Evolutionary conservation across 345 rosid species (phyloP).

Genomic region (Arabidopsis suecica): DNA sequence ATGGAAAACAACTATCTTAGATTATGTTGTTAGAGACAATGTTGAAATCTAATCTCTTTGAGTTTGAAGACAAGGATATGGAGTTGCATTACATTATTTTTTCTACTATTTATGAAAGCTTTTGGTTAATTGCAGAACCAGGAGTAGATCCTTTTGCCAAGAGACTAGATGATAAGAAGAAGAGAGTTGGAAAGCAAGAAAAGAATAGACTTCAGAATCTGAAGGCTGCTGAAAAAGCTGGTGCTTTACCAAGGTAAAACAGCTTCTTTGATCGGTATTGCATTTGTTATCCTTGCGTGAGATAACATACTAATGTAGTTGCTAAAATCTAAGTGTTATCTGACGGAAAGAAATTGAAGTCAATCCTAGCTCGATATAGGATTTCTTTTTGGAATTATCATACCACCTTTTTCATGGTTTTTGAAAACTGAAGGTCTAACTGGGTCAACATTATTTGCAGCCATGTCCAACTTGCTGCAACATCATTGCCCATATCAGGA

Average conservation of each 20-base stretch:
- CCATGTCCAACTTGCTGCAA: slow-evolving; percentile 89
- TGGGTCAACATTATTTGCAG: slow-evolving; percentile 49
- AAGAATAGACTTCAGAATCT: slow-evolving; percentile 72
- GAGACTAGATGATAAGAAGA: slow-evolving; percentile 74
- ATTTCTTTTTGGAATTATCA: background rate
- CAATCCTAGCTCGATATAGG: background rate
- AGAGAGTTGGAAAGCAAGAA: slow-evolving; percentile 79
- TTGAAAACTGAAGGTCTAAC: slow-evolving; percentile 26
- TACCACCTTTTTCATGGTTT: slow-evolving; percentile 5
- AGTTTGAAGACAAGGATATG: slow-evolving; percentile 6
- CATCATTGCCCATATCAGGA: slow-evolving; percentile 86
- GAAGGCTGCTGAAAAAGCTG: slow-evolving; percentile 76
- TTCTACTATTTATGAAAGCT: slow-evolving; percentile 21
- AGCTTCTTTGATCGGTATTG: slow-evolving; percentile 12
- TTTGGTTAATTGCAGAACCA: slow-evolving; percentile 56
- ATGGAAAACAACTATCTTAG: background rate
- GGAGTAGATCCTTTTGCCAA: slow-evolving; percentile 91
- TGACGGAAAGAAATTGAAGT: background rate
- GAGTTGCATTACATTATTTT: slow-evolving; percentile 13
- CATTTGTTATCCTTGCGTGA: slow-evolving; percentile 3
- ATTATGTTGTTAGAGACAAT: slow-evolving; percentile 11
- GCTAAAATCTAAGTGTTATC: background rate
- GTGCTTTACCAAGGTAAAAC: slow-evolving; percentile 85
- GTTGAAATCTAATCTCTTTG: background rate
- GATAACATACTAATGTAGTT: background rate